Conservation (phyloP, 2,329 filamentous ascomycete genomes). For the Aspergillus niger region DNA sequence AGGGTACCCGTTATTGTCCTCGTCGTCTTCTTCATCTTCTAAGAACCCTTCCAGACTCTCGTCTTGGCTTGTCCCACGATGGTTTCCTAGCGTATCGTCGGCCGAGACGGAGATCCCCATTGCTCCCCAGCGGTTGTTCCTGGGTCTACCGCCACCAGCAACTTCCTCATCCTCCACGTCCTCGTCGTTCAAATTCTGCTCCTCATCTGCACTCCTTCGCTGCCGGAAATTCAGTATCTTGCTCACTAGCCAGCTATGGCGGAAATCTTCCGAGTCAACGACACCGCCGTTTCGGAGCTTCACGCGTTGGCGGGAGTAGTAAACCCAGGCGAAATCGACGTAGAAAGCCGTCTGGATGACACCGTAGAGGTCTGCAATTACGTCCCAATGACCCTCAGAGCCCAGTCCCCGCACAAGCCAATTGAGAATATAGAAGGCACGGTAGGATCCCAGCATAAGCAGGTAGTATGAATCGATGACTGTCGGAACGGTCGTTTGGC, state of each 20-base stretch:
- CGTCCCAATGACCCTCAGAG: conserved; percentile 62
- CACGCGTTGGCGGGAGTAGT: conserved; percentile 88
- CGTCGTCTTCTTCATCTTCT: conserved; percentile 25
- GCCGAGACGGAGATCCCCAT: conserved; percentile 62
- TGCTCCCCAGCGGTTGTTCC: conserved; percentile 56
- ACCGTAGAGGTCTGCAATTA: conserved; percentile 80
- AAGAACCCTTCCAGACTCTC: conserved; percentile 22
- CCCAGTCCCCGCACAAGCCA: conserved; percentile 75
- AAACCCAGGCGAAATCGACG: conserved; percentile 94
- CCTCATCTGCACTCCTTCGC: conserved; percentile 39
- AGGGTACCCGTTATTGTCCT: neutral
- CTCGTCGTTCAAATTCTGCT: conserved; percentile 38
- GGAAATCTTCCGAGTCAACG: conserved; percentile 85
- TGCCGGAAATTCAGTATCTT: conserved; percentile 66
- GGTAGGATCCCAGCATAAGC: conserved; percentile 81
- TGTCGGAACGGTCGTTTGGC: conserved; percentile 92
- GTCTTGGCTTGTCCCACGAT: conserved; percentile 20
- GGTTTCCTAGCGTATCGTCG: conserved; percentile 51
- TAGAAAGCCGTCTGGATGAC: conserved; percentile 88
- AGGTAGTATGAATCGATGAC: conserved; percentile 98
- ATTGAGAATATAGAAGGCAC: conserved; percentile 85
- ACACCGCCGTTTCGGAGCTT: conserved; percentile 87
- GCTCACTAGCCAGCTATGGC: conserved; percentile 79
- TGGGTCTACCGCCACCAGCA: conserved; percentile 26
- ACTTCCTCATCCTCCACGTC: conserved; percentile 29